phyloP scores from a whole-genome alignment of 306 rosid species.

The Biancaea sappan region DNA sequence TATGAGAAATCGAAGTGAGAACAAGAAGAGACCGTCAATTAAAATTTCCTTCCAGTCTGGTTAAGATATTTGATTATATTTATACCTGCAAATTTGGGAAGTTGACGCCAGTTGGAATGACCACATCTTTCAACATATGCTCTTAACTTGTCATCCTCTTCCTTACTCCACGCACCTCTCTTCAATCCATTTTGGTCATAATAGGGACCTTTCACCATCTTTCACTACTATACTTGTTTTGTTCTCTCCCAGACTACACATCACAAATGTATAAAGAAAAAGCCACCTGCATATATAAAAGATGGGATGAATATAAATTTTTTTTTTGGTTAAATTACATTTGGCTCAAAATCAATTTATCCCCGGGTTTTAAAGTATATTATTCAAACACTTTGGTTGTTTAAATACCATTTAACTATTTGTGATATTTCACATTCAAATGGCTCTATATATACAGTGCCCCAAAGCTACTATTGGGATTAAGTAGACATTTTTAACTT shows the following conservation, averaged over 20 bases:
- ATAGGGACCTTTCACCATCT: conserved; percentile 73
- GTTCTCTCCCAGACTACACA: conserved; percentile 9
- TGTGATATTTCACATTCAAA: too few relatives aligned
- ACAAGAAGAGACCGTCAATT: background rate
- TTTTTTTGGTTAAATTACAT: too few relatives aligned
- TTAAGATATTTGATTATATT: background rate
- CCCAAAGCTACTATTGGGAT: too few relatives aligned
- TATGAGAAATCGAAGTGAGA: background rate
- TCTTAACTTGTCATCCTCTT: conserved; percentile 68
- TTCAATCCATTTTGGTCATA: conserved; percentile 65
- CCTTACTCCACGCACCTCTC: conserved; percentile 79
- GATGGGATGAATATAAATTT: background rate
- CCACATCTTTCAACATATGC: conserved; percentile 51
- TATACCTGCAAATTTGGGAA: conserved; percentile 66
- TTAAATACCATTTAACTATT: too few relatives aligned
- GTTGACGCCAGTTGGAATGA: conserved; percentile 71
- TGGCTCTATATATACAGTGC: too few relatives aligned
- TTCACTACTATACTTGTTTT: background rate
- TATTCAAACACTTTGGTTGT: too few relatives aligned
- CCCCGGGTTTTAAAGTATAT: too few relatives aligned
- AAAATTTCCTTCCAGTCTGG: background rate
- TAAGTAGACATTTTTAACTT: too few relatives aligned
- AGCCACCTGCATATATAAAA: background rate
- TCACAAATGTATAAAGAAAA: background rate
- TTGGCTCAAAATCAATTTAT: too few relatives aligned